Percentiles rank a stretch among this genome's conserved stretches.
Conservation (phyloP, 2,329 filamentous ascomycete species). For the Fusarium pininemorale region DNA sequence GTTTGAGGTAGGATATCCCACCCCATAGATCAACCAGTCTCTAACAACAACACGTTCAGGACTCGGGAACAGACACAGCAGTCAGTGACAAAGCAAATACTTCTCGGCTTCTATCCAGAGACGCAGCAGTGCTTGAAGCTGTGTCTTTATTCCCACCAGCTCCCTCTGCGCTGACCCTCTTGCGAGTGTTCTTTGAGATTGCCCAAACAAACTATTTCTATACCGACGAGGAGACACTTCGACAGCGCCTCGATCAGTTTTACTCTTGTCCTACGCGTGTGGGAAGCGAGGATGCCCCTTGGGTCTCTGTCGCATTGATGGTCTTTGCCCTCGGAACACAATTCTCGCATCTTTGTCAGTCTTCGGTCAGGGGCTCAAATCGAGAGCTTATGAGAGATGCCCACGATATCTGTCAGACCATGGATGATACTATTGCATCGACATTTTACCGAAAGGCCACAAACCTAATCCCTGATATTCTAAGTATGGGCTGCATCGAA, state of each 20-base stretch:
- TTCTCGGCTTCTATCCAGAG: slow-evolving; percentile 6
- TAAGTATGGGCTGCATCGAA: slow-evolving; percentile 24
- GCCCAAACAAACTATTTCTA: slow-evolving; percentile 40
- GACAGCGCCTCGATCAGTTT: slow-evolving; percentile 22
- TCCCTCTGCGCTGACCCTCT: slow-evolving; percentile 14
- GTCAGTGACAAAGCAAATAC: not conserved
- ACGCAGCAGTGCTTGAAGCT: slow-evolving; percentile 19
- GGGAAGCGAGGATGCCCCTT: slow-evolving; percentile 15
- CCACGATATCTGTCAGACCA: slow-evolving; percentile 13
- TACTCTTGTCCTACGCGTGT: slow-evolving; percentile 13
- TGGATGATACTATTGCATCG: slow-evolving; percentile 26
- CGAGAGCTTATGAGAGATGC: slow-evolving; percentile 2
- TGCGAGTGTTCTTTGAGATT: slow-evolving; percentile 38
- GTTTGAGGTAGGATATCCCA: not conserved
- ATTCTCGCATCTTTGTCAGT: slow-evolving; percentile 27
- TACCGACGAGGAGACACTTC: slow-evolving; percentile 30
- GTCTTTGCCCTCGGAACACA: slow-evolving; percentile 36
- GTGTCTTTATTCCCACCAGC: slow-evolving; percentile 28
- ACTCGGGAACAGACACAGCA: not conserved
- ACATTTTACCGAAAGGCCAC: slow-evolving; percentile 28
- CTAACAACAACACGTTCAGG: slow-evolving; percentile 8
- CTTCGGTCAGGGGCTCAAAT: not conserved
- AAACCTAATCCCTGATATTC: slow-evolving; percentile 22
- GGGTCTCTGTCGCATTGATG: slow-evolving; percentile 36
- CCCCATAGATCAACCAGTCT: not conserved